phyloP scores from a whole-genome alignment of 305 asterid species.

The Fraxinus angustifolia region DNA sequence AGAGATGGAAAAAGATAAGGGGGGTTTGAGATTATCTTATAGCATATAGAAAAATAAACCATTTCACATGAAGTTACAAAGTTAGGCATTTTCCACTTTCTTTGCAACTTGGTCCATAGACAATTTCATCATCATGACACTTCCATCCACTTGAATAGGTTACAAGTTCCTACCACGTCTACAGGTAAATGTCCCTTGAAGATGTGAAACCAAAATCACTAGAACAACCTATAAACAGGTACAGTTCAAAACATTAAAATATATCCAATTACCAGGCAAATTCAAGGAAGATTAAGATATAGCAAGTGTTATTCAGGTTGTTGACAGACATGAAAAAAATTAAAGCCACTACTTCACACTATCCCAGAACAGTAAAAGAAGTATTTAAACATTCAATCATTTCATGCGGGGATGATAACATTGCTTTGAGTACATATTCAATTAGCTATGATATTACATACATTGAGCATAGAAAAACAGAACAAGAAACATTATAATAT shows the following conservation, averaged over 20 bases:
- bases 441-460: not conserved
- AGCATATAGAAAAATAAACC: not conserved
- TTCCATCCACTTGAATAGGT: not conserved
- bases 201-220: not conserved
- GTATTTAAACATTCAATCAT: not conserved
- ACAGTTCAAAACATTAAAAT: not conserved
- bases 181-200: not conserved
- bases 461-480: not conserved
- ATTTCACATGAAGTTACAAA: not conserved
- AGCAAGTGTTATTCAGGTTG: not conserved
- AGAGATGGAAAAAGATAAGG: not conserved
- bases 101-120: not conserved
- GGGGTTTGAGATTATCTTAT: not conserved
- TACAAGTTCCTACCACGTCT: not conserved
- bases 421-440: not conserved
- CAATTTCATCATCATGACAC: not conserved
- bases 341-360: not conserved
- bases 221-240: not conserved
- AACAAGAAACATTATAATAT: not conserved
- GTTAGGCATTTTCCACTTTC: not conserved
- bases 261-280: not conserved
- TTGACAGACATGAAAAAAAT: not conserved
- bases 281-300: not conserved
- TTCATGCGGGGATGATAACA: not conserved
- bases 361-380: not conserved